A percentile compares a stretch with the other conserved stretches of the same genome.
These are phyloP conservation scores for Psilocybe subaeruginosa DNA, from an alignment of 768 basidiomycete species.

Conservation along the genomic window DNA sequence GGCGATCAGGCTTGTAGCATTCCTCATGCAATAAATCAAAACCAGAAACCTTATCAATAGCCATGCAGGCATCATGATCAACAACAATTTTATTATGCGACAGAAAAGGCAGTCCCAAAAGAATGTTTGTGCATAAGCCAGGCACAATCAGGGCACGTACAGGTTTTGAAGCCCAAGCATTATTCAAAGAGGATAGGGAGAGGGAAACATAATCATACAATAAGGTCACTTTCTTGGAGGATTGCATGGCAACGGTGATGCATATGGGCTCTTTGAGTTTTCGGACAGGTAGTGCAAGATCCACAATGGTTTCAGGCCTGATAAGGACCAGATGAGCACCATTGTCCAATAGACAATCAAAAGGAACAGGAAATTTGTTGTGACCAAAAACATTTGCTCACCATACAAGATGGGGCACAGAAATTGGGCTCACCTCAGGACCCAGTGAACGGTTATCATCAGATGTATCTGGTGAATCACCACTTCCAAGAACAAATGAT, in stretches of 20 bases:
- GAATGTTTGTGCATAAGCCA: conserved; percentile 8
- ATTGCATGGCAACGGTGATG: conserved; percentile 1
- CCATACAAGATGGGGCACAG: too few species aligned
- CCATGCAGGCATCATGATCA: not conserved
- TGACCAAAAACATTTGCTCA: too few species aligned
- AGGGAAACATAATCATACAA: conserved; percentile 1
- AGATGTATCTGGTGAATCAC: too few species aligned
- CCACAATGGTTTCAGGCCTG: conserved; percentile 7
- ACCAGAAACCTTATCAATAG: not conserved
- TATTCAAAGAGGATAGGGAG: conserved; percentile 2
- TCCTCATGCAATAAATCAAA: not conserved
- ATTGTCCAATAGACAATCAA: conserved; percentile 2
- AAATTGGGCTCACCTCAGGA: too few species aligned
- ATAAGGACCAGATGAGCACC: conserved; percentile 11
- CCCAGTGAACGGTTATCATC: too few species aligned
- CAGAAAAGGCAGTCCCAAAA: conserved; percentile 13
- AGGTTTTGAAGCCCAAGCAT: conserved; percentile 8
- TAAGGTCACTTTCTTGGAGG: too few species aligned
- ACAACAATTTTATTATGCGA: conserved; percentile 8
- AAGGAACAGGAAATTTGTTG: not conserved
- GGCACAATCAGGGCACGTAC: conserved; percentile 4
- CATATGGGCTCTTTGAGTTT: conserved; percentile 5
- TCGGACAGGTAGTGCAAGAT: not conserved
- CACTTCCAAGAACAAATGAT: too few species aligned
- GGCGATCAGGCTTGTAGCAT: too few species aligned